Evolutionary conservation across 768 basidiomycete species (phyloP).

Genomic region (Amanita exitialis): DNA sequence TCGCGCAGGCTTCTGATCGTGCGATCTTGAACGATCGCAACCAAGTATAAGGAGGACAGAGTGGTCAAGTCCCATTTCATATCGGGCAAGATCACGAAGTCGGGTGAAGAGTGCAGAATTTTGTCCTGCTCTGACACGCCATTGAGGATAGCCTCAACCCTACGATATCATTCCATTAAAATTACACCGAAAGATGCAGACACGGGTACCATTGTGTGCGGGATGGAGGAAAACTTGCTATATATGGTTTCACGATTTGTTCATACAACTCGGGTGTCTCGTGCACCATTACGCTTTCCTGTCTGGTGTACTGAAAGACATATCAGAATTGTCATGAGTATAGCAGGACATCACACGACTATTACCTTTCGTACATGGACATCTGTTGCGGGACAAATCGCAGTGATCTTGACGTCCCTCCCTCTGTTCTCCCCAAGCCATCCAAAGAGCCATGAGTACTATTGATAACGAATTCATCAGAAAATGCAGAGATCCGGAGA

Average conservation of each 20-base stretch:
- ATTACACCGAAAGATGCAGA: neutral
- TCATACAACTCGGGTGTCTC: constrained; percentile 80
- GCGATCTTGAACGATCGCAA: constrained; percentile 60
- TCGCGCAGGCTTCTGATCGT: constrained; percentile 69
- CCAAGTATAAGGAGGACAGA: constrained; percentile 72
- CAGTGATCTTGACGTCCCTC: constrained; percentile 70
- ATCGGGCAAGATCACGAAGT: constrained; percentile 83
- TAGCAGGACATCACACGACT: neutral
- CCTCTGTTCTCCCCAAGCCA: constrained; percentile 43
- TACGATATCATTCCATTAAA: constrained; percentile 17
- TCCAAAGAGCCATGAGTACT: constrained; percentile 80
- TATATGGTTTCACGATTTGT: constrained; percentile 67
- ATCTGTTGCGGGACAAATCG: constrained; percentile 85
- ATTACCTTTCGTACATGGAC: constrained; percentile 77
- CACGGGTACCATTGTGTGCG: constrained; percentile 71
- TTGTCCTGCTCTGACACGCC: constrained; percentile 69
- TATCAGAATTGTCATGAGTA: neutral
- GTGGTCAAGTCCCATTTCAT: constrained; percentile 93
- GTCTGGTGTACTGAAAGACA: constrained; percentile 56
- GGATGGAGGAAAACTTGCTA: constrained; percentile 59
- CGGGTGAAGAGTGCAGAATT: constrained; percentile 51
- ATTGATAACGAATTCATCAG: neutral
- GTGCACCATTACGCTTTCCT: constrained; percentile 58
- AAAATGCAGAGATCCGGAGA: neutral
- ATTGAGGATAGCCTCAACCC: constrained; percentile 80